Evolutionary conservation across 305 asterid genomes (phyloP).

Genomic region (Andrographis paniculata): DNA sequence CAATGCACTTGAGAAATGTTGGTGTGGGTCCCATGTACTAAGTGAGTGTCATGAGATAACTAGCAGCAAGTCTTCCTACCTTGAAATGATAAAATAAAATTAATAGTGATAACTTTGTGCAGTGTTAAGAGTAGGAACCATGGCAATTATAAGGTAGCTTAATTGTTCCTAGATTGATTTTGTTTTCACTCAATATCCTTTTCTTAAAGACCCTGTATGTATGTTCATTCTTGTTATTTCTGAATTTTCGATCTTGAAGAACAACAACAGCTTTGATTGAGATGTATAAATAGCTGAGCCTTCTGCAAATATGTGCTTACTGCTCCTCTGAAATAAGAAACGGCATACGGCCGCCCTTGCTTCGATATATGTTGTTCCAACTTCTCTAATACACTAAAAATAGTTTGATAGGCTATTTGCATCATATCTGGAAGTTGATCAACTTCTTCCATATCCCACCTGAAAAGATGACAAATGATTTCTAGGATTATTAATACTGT

Average conservation of each 20-base stretch:
- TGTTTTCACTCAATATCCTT: too few relatives aligned
- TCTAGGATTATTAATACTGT: too few relatives aligned
- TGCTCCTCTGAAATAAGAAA: neutral
- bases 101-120: neutral
- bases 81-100: too few relatives aligned
- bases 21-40: neutral
- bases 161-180: too few relatives aligned
- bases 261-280: too few relatives aligned
- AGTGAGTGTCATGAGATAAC: neutral
- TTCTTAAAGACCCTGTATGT: too few relatives aligned
- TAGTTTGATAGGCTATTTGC: neutral
- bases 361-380: neutral
- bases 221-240: too few relatives aligned
- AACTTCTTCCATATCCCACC: neutral
- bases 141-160: too few relatives aligned
- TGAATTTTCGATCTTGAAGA: too few relatives aligned
- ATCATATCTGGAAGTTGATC: neutral
- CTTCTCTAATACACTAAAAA: neutral
- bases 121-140: too few relatives aligned
- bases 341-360: neutral
- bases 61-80: neutral
- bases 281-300: too few relatives aligned
- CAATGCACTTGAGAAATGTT: neutral
- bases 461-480: neutral
- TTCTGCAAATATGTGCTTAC: neutral